Evolutionary conservation across 23 red algal genomes (phyloP).

Genomic region (Porphyridium purpureum): DNA sequence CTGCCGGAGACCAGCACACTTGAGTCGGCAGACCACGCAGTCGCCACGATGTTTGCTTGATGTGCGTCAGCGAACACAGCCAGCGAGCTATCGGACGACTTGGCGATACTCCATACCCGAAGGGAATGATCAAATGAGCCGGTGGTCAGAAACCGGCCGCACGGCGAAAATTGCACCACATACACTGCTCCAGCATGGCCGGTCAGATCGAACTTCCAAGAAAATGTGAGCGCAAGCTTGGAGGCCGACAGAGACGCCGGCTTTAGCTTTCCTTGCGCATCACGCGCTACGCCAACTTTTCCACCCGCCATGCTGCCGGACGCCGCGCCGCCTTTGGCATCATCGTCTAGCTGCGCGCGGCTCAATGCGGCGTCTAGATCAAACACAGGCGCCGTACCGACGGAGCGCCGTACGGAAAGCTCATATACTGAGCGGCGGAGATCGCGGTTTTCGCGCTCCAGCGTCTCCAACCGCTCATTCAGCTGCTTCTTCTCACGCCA

Average conservation of each 20-base stretch:
- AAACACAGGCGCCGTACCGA: too few species aligned
- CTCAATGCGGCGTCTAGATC: slow-evolving; percentile 5
- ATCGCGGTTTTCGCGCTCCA: slow-evolving; percentile 46
- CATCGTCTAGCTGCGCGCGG: too few species aligned
- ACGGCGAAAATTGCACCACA: slow-evolving; percentile 35
- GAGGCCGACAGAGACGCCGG: too few species aligned
- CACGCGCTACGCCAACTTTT: too few species aligned
- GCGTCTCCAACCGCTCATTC: slow-evolving; percentile 43
- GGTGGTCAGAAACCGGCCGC: slow-evolving; percentile 28
- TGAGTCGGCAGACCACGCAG: slow-evolving; percentile 37
- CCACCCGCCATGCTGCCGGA: too few species aligned
- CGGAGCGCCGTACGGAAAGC: too few species aligned
- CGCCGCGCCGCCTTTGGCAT: too few species aligned
- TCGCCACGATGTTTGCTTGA: slow-evolving; percentile 16
- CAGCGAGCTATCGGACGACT: slow-evolving; percentile 1
- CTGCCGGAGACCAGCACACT: slow-evolving; percentile 21
- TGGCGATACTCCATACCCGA: slow-evolving; percentile 45
- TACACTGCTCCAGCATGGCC: slow-evolving; percentile 58
- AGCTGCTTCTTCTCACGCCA: slow-evolving; percentile 40
- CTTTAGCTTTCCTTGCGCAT: too few species aligned
- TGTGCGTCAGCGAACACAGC: slow-evolving; percentile 32
- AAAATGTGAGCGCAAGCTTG: slow-evolving; percentile 15
- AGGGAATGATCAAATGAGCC: slow-evolving; percentile 46
- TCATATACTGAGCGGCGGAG: slow-evolving; percentile 62
- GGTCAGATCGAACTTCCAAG: slow-evolving; percentile 19